Evolutionary conservation across 441 rosid genomes (phyloP), one percentile per base, ranked within the genome.

Genomic region (Pelargonium fulgidum): DNA sequence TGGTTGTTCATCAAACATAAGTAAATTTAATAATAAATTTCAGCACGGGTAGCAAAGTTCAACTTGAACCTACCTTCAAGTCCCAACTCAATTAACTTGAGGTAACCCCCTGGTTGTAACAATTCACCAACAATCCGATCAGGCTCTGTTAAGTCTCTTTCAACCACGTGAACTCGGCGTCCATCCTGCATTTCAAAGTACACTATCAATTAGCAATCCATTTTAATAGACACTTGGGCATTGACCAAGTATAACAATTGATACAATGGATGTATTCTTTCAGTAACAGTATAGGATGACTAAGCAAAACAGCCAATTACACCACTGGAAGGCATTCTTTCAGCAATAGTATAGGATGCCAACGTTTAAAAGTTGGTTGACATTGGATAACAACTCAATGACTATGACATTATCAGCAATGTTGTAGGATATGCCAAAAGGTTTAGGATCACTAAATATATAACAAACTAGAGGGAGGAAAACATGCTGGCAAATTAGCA

Each of bases 91-190:
- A 87, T 79, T 75, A 91, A 78, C 79, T 87, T 91, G 8, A 91
- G 86, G 75, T 87, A 89, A 3, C 97, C 97, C 0, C 96, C 93
- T n/a, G 97, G 96, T 65, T 91, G 97, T 58, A 91, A 84, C 20
- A 91, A 73, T 72, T 91, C 97, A 9, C 97, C 97, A 65, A 89
- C 96, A 73, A 91, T 91, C 10, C 96, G 86, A 75, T 85, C 89
- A 22, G 96, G 97, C 82, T 91, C 96, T 0, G 85, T 76, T 77
- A 89, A 84, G 74, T 91, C 96, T 74, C 97, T 82, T 79, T 91
- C 96, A 74, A 89, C 85, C 67, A 91, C 89, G 56, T 56, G 93
- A 67, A 91, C 96, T 73, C 75, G 73, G 3, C 92, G 89, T 0
- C 93, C 89, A 59, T 91, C 97, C 96, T 91, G 79, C 76, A 78